Conservation (phyloP, 2,329 filamentous ascomycete species). For the Byssothecium circinans region DNA sequence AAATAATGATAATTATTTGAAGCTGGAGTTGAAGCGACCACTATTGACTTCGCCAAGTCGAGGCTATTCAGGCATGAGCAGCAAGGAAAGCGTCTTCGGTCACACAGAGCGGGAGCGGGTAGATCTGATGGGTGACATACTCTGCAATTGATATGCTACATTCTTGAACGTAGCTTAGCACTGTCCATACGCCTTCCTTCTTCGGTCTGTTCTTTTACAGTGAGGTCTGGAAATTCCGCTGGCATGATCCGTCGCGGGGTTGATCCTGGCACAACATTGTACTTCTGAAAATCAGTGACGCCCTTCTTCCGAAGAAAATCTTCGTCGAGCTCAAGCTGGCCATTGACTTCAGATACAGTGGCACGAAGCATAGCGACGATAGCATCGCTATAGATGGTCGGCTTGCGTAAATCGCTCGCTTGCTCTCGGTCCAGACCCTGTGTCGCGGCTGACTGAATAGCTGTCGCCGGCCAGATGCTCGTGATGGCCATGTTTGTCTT, state of each 20-base stretch:
- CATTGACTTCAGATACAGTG: constrained; percentile 66
- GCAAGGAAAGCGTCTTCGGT: neutral
- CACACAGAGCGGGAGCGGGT: neutral
- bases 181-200: constrained; percentile 75
- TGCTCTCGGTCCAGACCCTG: constrained; percentile 51
- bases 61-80: no score
- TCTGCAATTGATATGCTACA: neutral
- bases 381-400: constrained; percentile 77
- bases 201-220: constrained; percentile 76
- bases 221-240: constrained; percentile 65
- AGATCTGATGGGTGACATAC: no score
- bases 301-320: constrained; percentile 73
- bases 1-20: no score
- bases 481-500: constrained; percentile 72
- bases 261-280: constrained; percentile 66
- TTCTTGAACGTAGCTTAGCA: constrained; percentile 32
- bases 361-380: constrained; percentile 70
- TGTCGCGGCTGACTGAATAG: constrained; percentile 78
- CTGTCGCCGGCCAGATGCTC: constrained; percentile 78
- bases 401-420: constrained; percentile 62
- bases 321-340: constrained; percentile 73
- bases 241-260: constrained; percentile 79
- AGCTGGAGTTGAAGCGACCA: no score
- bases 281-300: constrained; percentile 71
- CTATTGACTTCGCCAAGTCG: no score